A percentile compares a stretch with the other conserved stretches of the same genome.
Evolutionary conservation across 495 filamentous ascomycete species (phyloP).

Genomic region (Aspergillus wentii): DNA sequence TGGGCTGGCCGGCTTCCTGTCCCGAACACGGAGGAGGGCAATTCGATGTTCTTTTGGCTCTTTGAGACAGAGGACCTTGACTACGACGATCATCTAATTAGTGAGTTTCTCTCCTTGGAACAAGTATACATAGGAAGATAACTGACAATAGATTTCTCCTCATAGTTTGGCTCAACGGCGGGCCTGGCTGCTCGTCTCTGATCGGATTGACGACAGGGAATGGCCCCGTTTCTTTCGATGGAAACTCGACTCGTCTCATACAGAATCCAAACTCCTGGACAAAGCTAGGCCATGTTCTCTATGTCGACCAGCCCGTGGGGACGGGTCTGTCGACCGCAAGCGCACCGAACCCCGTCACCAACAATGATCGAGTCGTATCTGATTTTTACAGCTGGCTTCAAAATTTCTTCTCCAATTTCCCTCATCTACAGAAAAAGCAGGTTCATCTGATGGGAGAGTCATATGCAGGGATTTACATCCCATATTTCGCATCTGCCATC

Average conservation of each 20-base stretch:
- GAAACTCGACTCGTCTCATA: conserved; percentile 19
- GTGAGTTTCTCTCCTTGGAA: conserved; percentile 10
- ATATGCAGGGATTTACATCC: conserved; percentile 38
- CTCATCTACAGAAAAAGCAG: conserved; percentile 26
- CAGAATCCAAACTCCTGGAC: conserved; percentile 36
- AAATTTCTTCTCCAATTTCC: conserved; percentile 28
- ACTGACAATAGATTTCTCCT: neutral
- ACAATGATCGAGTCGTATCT: conserved; percentile 25
- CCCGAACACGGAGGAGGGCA: conserved; percentile 22
- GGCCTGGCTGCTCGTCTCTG: conserved; percentile 63
- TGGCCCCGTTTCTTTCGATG: conserved; percentile 23
- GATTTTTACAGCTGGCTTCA: conserved; percentile 35
- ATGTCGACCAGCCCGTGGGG: conserved; percentile 40
- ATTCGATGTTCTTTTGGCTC: conserved; percentile 39
- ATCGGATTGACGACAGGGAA: conserved; percentile 48
- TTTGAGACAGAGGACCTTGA: conserved; percentile 26
- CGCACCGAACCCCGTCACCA: conserved; percentile 18
- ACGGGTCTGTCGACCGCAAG: conserved; percentile 33
- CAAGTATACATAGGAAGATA: neutral
- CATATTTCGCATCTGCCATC: conserved; percentile 33
- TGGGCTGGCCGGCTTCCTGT: conserved; percentile 39
- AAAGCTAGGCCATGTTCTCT: conserved; percentile 33
- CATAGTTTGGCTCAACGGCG: conserved; percentile 63
- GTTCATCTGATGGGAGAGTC: conserved; percentile 39
- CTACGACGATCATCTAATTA: conserved; percentile 34